Evolutionary conservation across 257 asterid species (phyloP), one percentile per base, ranked within the genome.

Genomic region (Verbena officinalis): DNA sequence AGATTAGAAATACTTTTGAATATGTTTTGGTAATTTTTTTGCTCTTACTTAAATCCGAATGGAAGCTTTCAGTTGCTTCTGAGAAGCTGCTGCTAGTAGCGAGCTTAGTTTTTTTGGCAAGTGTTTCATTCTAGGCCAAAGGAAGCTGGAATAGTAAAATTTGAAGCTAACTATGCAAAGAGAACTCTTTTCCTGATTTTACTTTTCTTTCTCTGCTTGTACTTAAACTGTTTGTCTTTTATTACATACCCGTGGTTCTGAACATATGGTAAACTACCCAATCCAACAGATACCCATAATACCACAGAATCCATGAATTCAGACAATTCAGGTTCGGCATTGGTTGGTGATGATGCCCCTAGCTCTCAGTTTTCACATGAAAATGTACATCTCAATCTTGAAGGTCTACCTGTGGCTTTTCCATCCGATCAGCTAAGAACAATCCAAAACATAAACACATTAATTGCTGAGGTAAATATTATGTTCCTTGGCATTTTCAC

Each of bases 371-470:
- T 79, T 64, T 73, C 77, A 42, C 82, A 73, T 75, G 87, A 86
- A 61, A 77, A 61, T 75, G 61, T 73, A 48, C 68, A 69, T 64
- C 80, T 84, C 68, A 78, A 60, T 65, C 81, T 79, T 57, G 85
- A 80, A 44, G 81, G 79, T 70, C 76, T 73, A 70, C 77, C 81
- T 30, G 66, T 43, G 69, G 73, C 80, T 49, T 78, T 94, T 77
- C 96, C 99, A 67, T 64, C 95, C 58, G 99, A 90, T 60, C 99
- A 94, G 78, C 81, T 78, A 67, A 90, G 93, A 77, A 88, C 73
- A 83, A 80, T 94, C 71, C 82, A 82, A 74, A 88, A 83, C 80
- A 94, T 90, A 21, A 81, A 85, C 74, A 83, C 86, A 46, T 77
- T 94, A 76, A 78, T 88, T 20, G 81, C 88, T 17, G 99, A 94